Conservation (phyloP, 306 rosid genomes). For the Quercus suber region DNA sequence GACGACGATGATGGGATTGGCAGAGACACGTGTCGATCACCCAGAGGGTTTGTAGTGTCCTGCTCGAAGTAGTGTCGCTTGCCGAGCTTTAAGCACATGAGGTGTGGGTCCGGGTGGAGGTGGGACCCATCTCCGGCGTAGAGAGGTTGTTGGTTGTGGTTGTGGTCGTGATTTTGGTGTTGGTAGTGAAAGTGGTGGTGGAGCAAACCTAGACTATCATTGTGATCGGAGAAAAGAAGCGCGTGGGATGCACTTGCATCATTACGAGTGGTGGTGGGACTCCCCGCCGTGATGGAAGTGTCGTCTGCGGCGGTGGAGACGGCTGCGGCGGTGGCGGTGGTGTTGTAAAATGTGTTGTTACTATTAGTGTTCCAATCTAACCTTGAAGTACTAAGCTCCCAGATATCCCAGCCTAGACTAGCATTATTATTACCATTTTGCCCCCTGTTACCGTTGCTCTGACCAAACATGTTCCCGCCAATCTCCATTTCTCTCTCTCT, state of each 20-base stretch:
- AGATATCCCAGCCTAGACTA: slow-evolving; percentile 47
- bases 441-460: slow-evolving; percentile 33
- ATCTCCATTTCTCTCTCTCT: slow-evolving; percentile 41
- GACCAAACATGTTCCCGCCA: slow-evolving; percentile 59
- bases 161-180: not conserved
- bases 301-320: not conserved
- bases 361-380: slow-evolving; percentile 10
- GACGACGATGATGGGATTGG: no score
- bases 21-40: slow-evolving; percentile 27
- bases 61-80: slow-evolving; percentile 93
- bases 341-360: slow-evolving; percentile 4
- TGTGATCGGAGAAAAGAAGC: slow-evolving; percentile 20
- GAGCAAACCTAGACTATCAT: not conserved
- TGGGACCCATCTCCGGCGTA: slow-evolving; percentile 42
- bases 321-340: not conserved
- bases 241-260: slow-evolving; percentile 24
- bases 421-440: slow-evolving; percentile 34
- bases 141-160: not conserved
- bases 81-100: slow-evolving; percentile 84
- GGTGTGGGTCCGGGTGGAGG: slow-evolving; percentile 67
- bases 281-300: not conserved
- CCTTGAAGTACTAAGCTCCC: slow-evolving; percentile 39
- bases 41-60: slow-evolving; percentile 4
- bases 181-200: slow-evolving; percentile 2
- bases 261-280: not conserved